phyloP scores from a whole-genome alignment of 1,284 basidiomycete genomes.

The Cutaneotrichosporon cutaneum region DNA sequence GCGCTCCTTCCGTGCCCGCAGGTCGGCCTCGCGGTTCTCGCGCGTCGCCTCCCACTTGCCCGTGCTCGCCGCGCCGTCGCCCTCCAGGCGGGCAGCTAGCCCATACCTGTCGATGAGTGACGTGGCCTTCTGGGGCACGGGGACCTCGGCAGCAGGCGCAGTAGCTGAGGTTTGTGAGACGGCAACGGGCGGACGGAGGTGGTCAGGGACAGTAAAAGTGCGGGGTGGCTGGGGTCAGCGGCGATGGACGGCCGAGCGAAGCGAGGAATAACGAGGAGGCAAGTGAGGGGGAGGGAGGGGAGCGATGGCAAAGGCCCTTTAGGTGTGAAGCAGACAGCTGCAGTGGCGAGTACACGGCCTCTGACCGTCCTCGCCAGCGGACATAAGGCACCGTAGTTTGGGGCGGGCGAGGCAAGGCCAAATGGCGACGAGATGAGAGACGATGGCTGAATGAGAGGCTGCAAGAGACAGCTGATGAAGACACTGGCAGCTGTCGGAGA shows the following conservation, averaged over 20 bases:
- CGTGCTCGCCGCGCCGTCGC: constrained; percentile 11
- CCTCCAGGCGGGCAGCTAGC: constrained; percentile 31
- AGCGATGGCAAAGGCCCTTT: neutral
- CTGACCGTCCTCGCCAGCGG: no score
- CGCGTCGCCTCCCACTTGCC: constrained; percentile 47
- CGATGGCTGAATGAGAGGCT: no score
- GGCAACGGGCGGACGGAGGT: constrained; percentile 14
- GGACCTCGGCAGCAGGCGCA: constrained; percentile 15
- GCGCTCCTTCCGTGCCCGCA: constrained; percentile 48
- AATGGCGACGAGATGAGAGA: no score
- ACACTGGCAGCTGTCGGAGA: neutral
- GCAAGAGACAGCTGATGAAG: no score
- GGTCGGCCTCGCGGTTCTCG: constrained; percentile 43
- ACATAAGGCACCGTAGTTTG: no score
- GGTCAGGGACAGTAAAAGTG: constrained; percentile 22
- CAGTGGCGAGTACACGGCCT: no score
- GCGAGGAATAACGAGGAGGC: neutral
- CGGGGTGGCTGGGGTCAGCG: constrained; percentile 18
- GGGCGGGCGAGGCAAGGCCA: no score
- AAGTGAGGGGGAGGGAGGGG: neutral
- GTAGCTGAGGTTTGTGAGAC: neutral
- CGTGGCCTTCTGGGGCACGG: constrained; percentile 17
- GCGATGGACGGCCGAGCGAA: neutral
- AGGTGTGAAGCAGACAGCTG: no score
- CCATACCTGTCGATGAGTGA: constrained; percentile 45